Percentiles rank a stretch among this genome's conserved stretches.
phyloP scores from a whole-genome alignment of 75 land plant species.

The Picea glauca region DNA sequence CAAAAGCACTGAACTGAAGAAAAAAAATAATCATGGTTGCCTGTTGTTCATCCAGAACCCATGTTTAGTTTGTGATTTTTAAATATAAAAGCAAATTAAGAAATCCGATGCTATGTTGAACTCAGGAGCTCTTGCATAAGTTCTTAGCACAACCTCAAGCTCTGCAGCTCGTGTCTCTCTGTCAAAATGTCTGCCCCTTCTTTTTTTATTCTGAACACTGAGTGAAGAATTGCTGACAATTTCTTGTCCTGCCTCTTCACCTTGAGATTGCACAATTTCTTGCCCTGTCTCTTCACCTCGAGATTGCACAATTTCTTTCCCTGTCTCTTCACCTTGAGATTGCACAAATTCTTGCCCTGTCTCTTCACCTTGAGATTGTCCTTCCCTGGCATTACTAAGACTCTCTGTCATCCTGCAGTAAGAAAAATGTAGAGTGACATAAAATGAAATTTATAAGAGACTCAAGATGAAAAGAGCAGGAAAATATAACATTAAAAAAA shows the following conservation, averaged over 20 bases:
- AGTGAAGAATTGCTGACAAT: too few species aligned
- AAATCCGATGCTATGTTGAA: too few species aligned
- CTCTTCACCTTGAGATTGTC: constrained; percentile 4
- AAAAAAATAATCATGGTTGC: too few species aligned
- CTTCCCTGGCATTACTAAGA: neutral
- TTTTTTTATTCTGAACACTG: constrained; percentile 9
- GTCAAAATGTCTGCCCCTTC: constrained; percentile 36
- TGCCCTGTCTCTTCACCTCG: constrained; percentile 6
- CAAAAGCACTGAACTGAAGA: too few species aligned
- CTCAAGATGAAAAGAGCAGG: too few species aligned
- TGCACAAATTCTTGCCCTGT: neutral
- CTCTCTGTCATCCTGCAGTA: constrained; percentile 2
- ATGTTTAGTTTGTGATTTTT: too few species aligned
- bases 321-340: constrained; percentile 4
- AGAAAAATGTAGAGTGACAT: neutral
- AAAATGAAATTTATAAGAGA: neutral
- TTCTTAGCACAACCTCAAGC: constrained; percentile 18
- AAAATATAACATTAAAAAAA: neutral
- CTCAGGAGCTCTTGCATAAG: too few species aligned
- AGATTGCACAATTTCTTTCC: neutral
- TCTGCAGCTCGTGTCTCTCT: constrained; percentile 27
- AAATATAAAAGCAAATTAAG: too few species aligned
- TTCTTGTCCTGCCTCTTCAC: neutral
- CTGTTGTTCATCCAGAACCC: too few species aligned
- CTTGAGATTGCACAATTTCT: neutral